phyloP scores from a whole-genome alignment of 306 rosid genomes.

The Rosa rugosa region DNA sequence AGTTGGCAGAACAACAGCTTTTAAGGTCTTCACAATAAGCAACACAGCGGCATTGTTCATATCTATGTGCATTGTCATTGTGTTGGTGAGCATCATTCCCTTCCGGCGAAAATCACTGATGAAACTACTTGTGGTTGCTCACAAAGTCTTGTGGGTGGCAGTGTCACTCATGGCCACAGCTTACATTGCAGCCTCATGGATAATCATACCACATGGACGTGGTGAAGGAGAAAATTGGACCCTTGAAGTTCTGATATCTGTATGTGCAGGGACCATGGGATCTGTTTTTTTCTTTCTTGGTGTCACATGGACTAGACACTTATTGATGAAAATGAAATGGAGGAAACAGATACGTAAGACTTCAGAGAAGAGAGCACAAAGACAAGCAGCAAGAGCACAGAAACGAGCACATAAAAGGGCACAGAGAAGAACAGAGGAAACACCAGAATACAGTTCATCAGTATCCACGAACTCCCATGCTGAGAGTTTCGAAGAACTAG shows the following conservation, averaged over 20 bases:
- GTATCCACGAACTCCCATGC: constrained; percentile 3
- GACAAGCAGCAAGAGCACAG: background rate
- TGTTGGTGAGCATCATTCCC: constrained; percentile 74
- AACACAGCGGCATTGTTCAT: constrained; percentile 64
- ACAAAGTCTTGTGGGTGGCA: constrained; percentile 68
- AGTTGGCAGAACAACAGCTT: constrained; percentile 47
- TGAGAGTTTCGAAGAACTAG: background rate
- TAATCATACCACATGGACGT: constrained; percentile 42
- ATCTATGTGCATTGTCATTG: constrained; percentile 56
- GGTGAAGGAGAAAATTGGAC: constrained; percentile 35
- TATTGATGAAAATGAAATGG: constrained; percentile 48
- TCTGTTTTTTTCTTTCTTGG: constrained; percentile 46
- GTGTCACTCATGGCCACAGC: constrained; percentile 61
- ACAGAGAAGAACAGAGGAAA: background rate
- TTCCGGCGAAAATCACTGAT: constrained; percentile 49
- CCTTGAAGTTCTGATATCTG: constrained; percentile 35
- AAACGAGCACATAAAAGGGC: background rate
- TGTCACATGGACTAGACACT: constrained; percentile 46
- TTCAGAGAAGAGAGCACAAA: background rate
- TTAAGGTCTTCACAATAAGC: constrained; percentile 68
- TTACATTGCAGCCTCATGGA: constrained; percentile 65
- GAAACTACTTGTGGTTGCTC: constrained; percentile 49
- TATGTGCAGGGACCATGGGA: constrained; percentile 55
- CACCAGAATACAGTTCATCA: background rate
- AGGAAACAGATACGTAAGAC: constrained; percentile 29